Conservation (phyloP, 2,329 filamentous ascomycete species). For the Venturia aucupariae region DNA sequence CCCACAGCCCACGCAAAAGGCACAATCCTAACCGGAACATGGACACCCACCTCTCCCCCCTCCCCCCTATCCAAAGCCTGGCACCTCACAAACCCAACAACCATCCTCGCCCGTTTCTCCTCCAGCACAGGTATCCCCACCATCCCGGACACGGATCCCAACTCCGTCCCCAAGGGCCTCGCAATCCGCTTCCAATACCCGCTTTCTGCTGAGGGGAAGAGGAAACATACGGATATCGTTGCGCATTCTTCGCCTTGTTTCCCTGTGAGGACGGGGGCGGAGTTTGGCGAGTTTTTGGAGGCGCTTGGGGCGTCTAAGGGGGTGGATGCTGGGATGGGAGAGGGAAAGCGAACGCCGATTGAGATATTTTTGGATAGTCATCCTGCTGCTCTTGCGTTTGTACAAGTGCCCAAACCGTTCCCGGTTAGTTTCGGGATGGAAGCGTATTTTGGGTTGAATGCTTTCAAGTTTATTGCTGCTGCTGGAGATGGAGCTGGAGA, state of each 20-base stretch:
- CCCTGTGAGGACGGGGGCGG: conserved; percentile 42
- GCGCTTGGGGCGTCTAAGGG: conserved; percentile 30
- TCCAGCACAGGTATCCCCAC: conserved; percentile 42
- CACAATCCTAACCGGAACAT: conserved; percentile 42
- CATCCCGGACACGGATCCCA: conserved; percentile 41
- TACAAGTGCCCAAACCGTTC: conserved; percentile 41
- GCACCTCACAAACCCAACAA: conserved; percentile 39
- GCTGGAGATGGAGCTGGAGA: conserved; percentile 35
- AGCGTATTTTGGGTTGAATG: conserved; percentile 41
- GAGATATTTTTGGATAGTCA: conserved; percentile 37
- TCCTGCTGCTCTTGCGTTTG: conserved; percentile 40
- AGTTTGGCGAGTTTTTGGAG: conserved; percentile 42
- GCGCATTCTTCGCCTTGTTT: conserved; percentile 45
- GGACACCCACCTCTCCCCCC: conserved; percentile 39
- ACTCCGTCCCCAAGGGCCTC: conserved; percentile 41
- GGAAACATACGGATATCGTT: conserved; percentile 48
- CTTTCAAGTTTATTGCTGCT: conserved; percentile 36
- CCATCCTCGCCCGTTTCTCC: conserved; percentile 42
- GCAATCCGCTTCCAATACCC: conserved; percentile 41
- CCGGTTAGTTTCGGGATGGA: conserved; percentile 42
- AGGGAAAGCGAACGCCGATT: conserved; percentile 20
- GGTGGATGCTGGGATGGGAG: no score
- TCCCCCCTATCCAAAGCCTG: conserved; percentile 37
- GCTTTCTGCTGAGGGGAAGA: conserved; percentile 23
- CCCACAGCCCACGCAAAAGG: conserved; percentile 46